Percentiles rank a stretch among this genome's conserved stretches.
Evolutionary conservation across 2,329 filamentous ascomycete genomes (phyloP).

Genomic region (Tolypocladium pustulatum): DNA sequence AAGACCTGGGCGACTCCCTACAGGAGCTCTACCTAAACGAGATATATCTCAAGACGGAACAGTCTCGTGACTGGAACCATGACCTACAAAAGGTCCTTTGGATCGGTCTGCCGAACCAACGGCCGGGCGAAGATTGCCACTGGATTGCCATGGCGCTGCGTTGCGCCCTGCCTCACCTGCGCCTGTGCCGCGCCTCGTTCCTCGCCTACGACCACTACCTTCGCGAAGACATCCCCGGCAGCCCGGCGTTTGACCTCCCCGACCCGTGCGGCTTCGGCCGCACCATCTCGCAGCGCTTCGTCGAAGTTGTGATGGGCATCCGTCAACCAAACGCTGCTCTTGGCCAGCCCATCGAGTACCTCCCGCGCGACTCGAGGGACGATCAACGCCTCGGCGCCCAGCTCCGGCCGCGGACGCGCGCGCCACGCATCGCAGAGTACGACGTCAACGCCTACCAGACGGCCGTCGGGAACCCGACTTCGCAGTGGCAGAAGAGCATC

Average conservation of each 20-base stretch:
- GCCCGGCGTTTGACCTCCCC: conserved; percentile 26
- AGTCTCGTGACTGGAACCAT: conserved; percentile 21
- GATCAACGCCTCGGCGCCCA: conserved; percentile 13
- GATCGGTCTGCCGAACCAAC: conserved; percentile 33
- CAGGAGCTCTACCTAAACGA: conserved; percentile 34
- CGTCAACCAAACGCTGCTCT: conserved; percentile 23
- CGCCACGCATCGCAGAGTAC: conserved; percentile 20
- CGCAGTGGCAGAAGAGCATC: conserved; percentile 30
- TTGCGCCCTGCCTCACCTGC: conserved; percentile 21
- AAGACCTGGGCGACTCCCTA: conserved; percentile 26
- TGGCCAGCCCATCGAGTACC: conserved; percentile 23
- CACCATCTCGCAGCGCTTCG: conserved; percentile 32
- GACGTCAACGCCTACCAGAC: conserved; percentile 24
- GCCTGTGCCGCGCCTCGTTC: conserved; percentile 31
- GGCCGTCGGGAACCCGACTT: conserved; percentile 28
- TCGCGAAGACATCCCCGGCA: conserved; percentile 16
- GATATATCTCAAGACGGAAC: conserved; percentile 32
- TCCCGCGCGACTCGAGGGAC: conserved; percentile 15
- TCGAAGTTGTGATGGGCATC: conserved; percentile 31
- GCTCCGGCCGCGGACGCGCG: conserved; percentile 14
- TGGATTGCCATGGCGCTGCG: conserved; percentile 34
- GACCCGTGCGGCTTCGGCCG: conserved; percentile 31
- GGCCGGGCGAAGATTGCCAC: conserved; percentile 21
- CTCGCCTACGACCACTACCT: conserved; percentile 32
- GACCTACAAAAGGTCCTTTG: conserved; percentile 27